phyloP scores from a whole-genome alignment of 2,329 filamentous ascomycete species.

The Neobulgaria alba region DNA sequence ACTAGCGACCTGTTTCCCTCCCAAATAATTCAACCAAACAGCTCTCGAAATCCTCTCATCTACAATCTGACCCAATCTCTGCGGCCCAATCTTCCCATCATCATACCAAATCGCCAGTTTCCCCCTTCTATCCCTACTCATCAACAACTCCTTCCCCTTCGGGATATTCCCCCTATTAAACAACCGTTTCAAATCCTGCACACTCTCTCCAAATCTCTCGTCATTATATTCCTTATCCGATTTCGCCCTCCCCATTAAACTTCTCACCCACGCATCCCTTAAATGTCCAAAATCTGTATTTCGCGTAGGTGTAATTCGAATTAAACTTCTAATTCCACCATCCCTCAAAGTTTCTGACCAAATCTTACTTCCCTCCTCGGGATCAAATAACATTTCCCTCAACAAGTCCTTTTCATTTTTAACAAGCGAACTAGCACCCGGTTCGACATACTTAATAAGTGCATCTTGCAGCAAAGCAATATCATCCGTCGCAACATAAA shows the following conservation, averaged over 20 bases:
- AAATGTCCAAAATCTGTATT: constrained; percentile 93
- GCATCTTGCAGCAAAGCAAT: constrained; percentile 71
- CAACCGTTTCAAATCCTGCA: constrained; percentile 71
- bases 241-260: constrained; percentile 66
- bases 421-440: constrained; percentile 73
- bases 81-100: constrained; percentile 37
- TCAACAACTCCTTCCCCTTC: constrained; percentile 68
- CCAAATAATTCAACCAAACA: constrained; percentile 86
- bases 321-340: constrained; percentile 62
- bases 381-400: constrained; percentile 59
- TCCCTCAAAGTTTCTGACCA: constrained; percentile 66
- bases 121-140: constrained; percentile 60
- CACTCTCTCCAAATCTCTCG: constrained; percentile 69
- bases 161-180: constrained; percentile 75
- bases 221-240: constrained; percentile 55
- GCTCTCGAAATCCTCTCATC: constrained; percentile 76
- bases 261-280: constrained; percentile 82
- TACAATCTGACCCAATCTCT: constrained; percentile 59
- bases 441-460: constrained; percentile 68
- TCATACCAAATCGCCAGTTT: constrained; percentile 60
- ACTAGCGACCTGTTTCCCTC: constrained; percentile 77
- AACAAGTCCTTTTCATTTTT: constrained; percentile 71
- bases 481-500: constrained; percentile 81
- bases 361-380: constrained; percentile 57
- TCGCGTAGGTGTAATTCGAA: constrained; percentile 81